These are phyloP conservation scores for Leccinum imitatum DNA, from an alignment of 768 basidiomycete species.

Conservation along the genomic window DNA sequence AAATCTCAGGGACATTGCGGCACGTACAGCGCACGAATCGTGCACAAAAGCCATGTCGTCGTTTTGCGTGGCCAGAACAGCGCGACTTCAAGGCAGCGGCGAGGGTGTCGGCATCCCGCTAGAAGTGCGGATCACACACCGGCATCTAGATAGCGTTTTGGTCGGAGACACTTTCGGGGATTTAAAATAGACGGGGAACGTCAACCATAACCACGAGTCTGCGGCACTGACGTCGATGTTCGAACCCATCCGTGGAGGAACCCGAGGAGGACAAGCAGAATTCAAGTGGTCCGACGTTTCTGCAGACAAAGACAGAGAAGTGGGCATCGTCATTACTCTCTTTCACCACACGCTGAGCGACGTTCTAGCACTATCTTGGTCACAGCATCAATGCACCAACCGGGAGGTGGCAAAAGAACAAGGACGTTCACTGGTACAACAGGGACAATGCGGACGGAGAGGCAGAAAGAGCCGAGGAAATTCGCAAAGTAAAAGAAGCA, in stretches of 20 bases:
- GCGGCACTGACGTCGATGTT: constrained; percentile 45
- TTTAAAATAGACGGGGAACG: constrained; percentile 5
- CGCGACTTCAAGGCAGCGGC: neutral
- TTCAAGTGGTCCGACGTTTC: constrained; percentile 92
- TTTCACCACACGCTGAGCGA: constrained; percentile 1
- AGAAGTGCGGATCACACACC: constrained; percentile 17
- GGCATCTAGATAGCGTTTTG: constrained; percentile 19
- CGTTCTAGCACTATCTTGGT: constrained; percentile 82
- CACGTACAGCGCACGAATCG: constrained; percentile 3
- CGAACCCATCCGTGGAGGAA: constrained; percentile 85
- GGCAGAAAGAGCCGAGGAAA: constrained; percentile 64
- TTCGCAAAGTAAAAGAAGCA: constrained; percentile 77
- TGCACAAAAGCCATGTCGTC: neutral
- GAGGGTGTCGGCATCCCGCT: constrained; percentile 21
- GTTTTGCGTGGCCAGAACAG: neutral
- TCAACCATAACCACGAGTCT: neutral
- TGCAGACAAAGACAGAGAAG: constrained; percentile 92
- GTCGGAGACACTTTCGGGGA: constrained; percentile 23
- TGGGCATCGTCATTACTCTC: constrained; percentile 30
- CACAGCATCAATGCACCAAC: constrained; percentile 94
- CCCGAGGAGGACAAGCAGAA: constrained; percentile 86
- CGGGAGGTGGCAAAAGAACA: constrained; percentile 96
- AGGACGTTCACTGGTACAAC: constrained; percentile 94
- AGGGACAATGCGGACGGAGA: constrained; percentile 53
- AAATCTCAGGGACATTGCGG: neutral